Base-by-base conservation (phyloP, 2,329 filamentous ascomycete species). In the Ciborinia camelliae region DNA sequence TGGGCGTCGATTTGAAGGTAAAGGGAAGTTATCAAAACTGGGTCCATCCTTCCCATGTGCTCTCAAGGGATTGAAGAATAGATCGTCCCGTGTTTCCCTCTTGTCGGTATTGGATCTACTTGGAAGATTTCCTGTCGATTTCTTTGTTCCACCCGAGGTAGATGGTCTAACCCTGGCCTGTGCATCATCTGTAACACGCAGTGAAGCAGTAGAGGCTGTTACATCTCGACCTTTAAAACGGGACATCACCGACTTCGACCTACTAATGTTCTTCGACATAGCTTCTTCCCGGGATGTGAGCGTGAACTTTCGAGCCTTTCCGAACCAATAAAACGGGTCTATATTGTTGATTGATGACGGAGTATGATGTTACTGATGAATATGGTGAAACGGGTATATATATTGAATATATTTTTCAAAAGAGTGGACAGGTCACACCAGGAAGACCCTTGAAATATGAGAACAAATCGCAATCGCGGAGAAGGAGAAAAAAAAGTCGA, bases 371-470 rank as follows among this genome's bases (percentile, higher is more conserved):
- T 37, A 54, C 50, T 39, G 62, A 23, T 23, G 57, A 52, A 62
- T 39, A 28, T 37, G 65, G 50, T 71, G 69, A 71, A 71, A 73
- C 69, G 62, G 37, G 26, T 66, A 66, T 63, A 67, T 64, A 64
- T 39, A 66, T 39, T 37, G 55, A 60, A 51, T 48, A 30, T 63
- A 55, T 53, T 59, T 52, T 37, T 54, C 47, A 68, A 73, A 74
- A 66, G 72, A 74, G 63, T 69, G 70, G 69, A 73, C 71, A 71
- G 73, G 72, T 48, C 64, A 73, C 72, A 63, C 72, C 71, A 70
- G 73, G 72, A 73, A 73, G 68, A 70, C 72, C 73, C 70, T 68
- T 66, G 55, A 64, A 63, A 54, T 28, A 63, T 57, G 41, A 48
- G 55, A 47, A 52, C 37, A 64, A 66, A 65, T 63, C 53, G 51